Percentiles rank a stretch among this genome's conserved stretches.
Evolutionary conservation across 1,284 basidiomycete genomes (phyloP).

Genomic region (Hortiboletus rubellus): DNA sequence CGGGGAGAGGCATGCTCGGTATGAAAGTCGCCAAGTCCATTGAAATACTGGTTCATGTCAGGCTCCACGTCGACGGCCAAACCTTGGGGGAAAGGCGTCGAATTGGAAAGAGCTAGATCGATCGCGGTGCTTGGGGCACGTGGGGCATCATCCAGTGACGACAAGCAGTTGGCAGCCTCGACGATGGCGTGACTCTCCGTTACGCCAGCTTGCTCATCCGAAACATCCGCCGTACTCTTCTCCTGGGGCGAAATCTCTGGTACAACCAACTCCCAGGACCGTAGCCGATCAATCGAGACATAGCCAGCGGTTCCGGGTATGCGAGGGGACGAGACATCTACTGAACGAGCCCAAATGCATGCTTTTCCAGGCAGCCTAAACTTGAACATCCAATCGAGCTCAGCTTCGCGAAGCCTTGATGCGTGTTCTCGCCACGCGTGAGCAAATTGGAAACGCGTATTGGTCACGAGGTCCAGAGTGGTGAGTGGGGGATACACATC

Average conservation of each 20-base stretch:
- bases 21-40: constrained; percentile 28
- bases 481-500: constrained; percentile 23
- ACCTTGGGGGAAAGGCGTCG: neutral
- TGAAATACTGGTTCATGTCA: constrained; percentile 32
- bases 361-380: constrained; percentile 5
- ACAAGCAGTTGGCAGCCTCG: neutral
- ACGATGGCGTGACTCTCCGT: neutral
- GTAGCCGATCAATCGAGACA: constrained; percentile 12
- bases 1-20: constrained; percentile 7
- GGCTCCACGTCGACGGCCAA: constrained; percentile 9
- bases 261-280: constrained; percentile 19
- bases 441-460: constrained; percentile 29
- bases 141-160: neutral
- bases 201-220: neutral
- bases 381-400: constrained; percentile 4
- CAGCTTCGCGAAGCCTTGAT: constrained; percentile 12
- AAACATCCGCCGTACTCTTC: neutral
- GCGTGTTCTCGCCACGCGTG: constrained; percentile 22
- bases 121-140: neutral
- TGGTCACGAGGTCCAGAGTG: constrained; percentile 14
- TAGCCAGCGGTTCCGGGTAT: constrained; percentile 9
- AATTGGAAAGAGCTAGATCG: neutral
- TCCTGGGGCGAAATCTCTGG: constrained; percentile 1
- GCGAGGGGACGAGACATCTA: constrained; percentile 3
- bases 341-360: constrained; percentile 5